Percentiles rank a stretch among this genome's conserved stretches.
phyloP scores from a whole-genome alignment of 768 basidiomycete genomes.

The Wakefieldia striispora region DNA sequence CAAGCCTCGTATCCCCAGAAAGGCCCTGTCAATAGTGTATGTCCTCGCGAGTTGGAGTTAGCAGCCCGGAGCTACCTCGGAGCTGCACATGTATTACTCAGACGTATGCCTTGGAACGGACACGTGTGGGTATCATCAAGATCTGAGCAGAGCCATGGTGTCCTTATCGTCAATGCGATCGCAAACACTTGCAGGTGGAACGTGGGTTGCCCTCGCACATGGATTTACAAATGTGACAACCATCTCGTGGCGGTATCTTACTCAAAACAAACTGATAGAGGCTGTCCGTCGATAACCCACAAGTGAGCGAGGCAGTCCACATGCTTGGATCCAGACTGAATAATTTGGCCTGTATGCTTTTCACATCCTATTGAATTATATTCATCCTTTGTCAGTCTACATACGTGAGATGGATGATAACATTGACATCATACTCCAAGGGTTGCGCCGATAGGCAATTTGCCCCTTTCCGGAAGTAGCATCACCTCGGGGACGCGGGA shows the following conservation, averaged over 20 bases:
- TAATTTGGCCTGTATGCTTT: background rate
- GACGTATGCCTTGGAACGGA: constrained; percentile 8
- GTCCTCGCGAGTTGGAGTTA: constrained; percentile 3
- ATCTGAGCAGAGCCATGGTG: constrained; percentile 5
- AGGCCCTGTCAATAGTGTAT: constrained; percentile 2
- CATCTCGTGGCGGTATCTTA: background rate
- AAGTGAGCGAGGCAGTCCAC: background rate
- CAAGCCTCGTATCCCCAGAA: constrained; percentile 16
- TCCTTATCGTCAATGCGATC: constrained; percentile 29
- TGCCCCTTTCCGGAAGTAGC: constrained; percentile 25
- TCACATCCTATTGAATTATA: background rate
- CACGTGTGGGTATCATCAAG: constrained; percentile 16
- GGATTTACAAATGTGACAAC: constrained; percentile 18
- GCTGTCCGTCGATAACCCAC: background rate
- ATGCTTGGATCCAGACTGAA: background rate
- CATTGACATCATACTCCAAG: constrained; percentile 6
- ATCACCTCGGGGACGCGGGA: constrained; percentile 31
- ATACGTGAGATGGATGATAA: constrained; percentile 1
- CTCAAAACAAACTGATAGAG: background rate
- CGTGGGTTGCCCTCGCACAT: background rate
- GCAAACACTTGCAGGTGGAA: background rate
- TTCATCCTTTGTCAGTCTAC: background rate
- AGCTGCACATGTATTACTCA: background rate
- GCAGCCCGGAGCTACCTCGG: constrained; percentile 2
- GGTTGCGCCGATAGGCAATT: constrained; percentile 11